Evolutionary conservation across 1,139 yeast genomes (phyloP).

Genomic region (Komagataea norvegica): DNA sequence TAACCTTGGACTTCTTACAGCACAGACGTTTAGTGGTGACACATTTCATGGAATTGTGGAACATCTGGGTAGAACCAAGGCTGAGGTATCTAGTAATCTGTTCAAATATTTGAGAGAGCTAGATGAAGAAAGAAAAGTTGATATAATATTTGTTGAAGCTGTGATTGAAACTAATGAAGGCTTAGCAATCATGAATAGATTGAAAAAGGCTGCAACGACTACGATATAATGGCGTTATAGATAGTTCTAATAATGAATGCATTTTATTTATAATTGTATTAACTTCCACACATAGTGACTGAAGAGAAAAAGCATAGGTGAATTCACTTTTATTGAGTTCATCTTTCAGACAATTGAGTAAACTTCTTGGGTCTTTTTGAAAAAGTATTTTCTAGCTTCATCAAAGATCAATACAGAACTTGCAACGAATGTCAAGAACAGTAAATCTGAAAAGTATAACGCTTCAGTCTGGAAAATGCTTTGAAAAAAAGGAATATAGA

Average conservation of each 20-base stretch:
- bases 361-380: conserved; percentile 14
- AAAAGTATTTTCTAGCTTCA: conserved; percentile 62
- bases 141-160: conserved; percentile 67
- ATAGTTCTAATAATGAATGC: conserved; percentile 1
- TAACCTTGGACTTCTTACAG: conserved; percentile 31
- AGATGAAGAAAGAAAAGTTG: conserved; percentile 53
- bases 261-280: neutral
- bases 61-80: conserved; percentile 53
- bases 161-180: conserved; percentile 72
- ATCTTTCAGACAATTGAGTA: conserved; percentile 25
- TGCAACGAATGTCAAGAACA: conserved; percentile 56
- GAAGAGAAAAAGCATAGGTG: neutral
- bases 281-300: neutral
- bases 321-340: no score
- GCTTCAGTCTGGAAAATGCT: conserved; percentile 92
- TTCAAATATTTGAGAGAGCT: conserved; percentile 69
- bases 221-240: conserved; percentile 21
- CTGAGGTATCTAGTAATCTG: conserved; percentile 66
- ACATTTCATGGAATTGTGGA: conserved; percentile 33
- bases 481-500: conserved; percentile 90
- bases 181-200: conserved; percentile 88
- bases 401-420: conserved; percentile 83
- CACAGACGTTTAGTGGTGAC: conserved; percentile 19
- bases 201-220: conserved; percentile 77
- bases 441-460: conserved; percentile 59